Evolutionary conservation across 805 yeast species (phyloP).

Genomic region (Starmerella ratchasimensis): DNA sequence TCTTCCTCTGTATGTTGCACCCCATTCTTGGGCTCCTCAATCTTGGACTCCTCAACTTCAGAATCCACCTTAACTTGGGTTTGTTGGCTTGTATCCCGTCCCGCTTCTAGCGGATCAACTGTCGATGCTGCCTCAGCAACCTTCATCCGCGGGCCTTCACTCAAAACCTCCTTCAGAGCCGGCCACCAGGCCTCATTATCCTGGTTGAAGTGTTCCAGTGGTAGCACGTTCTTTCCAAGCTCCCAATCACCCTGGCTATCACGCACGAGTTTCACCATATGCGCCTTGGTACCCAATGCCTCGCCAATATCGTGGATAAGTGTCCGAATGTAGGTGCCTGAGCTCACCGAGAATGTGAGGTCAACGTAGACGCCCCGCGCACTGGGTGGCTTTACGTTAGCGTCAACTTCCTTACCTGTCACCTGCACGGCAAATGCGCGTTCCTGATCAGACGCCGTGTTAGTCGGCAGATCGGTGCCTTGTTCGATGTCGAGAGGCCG

Average conservation of each 20-base stretch:
- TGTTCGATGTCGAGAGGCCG: conserved; percentile 26
- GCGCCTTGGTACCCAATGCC: conserved; percentile 65
- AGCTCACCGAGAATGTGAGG: conserved; percentile 66
- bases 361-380: conserved; percentile 36
- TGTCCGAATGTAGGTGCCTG: conserved; percentile 91
- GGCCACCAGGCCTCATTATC: conserved; percentile 51
- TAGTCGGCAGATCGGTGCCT: conserved; percentile 27
- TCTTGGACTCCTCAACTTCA: not conserved
- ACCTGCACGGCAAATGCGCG: conserved; percentile 25
- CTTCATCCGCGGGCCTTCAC: conserved; percentile 23
- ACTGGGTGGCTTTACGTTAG: conserved; percentile 1
- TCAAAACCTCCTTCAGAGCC: conserved; percentile 27
- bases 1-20: not conserved
- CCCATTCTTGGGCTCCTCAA: not conserved
- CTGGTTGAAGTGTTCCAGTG: conserved; percentile 43
- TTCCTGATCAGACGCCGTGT: conserved; percentile 26
- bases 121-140: conserved; percentile 1
- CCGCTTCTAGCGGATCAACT: not conserved
- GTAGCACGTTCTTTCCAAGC: conserved; percentile 52
- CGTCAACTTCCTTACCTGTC: conserved; percentile 1
- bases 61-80: not conserved
- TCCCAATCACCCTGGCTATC: conserved; percentile 74
- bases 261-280: conserved; percentile 75
- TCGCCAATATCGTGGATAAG: conserved; percentile 79
- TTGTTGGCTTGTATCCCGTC: not conserved